Base-by-base conservation (phyloP, 2,329 filamentous ascomycete genomes). In the Ciborinia camelliae region DNA sequence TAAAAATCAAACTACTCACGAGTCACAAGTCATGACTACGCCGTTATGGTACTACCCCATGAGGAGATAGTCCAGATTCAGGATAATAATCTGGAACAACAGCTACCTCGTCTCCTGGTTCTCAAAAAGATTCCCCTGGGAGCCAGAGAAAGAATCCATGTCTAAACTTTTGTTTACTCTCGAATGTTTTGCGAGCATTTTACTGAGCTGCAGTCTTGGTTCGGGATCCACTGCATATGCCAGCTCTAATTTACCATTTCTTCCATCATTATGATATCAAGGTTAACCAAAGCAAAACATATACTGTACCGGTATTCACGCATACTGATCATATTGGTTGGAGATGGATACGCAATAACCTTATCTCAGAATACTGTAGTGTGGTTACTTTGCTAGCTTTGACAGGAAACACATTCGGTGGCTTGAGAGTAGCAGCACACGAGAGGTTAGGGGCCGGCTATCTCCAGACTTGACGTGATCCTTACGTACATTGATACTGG, bases 51-150 rank as follows among this genome's bases (percentile, higher is more conserved):
- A n/a, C n/a, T n/a, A 35, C 41, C 54, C 54, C 41, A 58, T 45
- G 55, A 58, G 41, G 41, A 18, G 55, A 58, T 58, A 6, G 55
- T 45, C 30, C 28, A 47, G 26, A 57, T 57, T 10, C 20, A 23
- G 28, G 28, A 57, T 45, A n/a, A 8, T 4, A n/a, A 8, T 4
- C 54, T 39, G 39, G 54, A 43, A 45, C 23, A 28, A 45, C 28
- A 3, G 14, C 20, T 45, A 18, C n/a, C 45, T 5, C 14, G 23
- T 54, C 23, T 47, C 50, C 14, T 32, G 12, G 18, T 45, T 43
- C 4, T 18, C 23, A 23, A 41, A 57, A 15, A 23, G 3, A 47
- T n/a, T n/a, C 41, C 28, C 54, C 41, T 41, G 52, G 28, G 35
- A 48, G 45, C 45, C 10, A 41, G 18, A 41, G 23, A 55, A 55